Percentiles rank a stretch among this genome's conserved stretches.
These are phyloP conservation scores for Phtheirospermum japonicum DNA, from an alignment of 257 asterid genomes.

Conservation along the genomic window DNA sequence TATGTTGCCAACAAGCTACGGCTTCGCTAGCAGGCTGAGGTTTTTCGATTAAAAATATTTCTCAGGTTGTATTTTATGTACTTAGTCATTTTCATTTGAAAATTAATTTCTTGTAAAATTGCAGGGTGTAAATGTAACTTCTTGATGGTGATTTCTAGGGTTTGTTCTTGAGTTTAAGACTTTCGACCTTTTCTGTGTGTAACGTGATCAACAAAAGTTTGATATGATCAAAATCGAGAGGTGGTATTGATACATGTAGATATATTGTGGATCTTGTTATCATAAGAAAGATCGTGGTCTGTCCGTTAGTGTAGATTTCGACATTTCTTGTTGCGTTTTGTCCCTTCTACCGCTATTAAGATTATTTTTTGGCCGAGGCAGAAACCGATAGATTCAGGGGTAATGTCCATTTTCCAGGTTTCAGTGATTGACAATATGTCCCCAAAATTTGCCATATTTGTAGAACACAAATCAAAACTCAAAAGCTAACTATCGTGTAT, in stretches of 20 bases:
- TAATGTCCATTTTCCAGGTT: not conserved
- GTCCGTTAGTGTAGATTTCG: not conserved
- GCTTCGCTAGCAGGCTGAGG: constrained; percentile 33
- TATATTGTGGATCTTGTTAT: constrained; percentile 8
- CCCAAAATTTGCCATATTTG: not conserved
- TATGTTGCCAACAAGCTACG: constrained; percentile 87
- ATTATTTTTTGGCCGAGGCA: not conserved
- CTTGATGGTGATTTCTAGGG: constrained; percentile 26
- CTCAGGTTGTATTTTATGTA: not conserved
- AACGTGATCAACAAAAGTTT: not conserved
- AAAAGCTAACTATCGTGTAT: not conserved
- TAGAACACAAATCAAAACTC: not conserved
- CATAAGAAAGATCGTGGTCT: not conserved
- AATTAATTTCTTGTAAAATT: constrained; percentile 23
- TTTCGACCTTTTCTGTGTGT: constrained; percentile 1
- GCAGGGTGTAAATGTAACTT: constrained; percentile 34
- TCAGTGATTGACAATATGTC: not conserved
- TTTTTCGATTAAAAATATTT: constrained; percentile 14
- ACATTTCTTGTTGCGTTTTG: not conserved
- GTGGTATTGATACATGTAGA: not conserved
- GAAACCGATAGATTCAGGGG: not conserved
- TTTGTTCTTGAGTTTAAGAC: constrained; percentile 16
- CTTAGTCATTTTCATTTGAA: constrained; percentile 18
- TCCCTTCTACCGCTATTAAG: not conserved
- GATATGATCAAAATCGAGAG: not conserved